Percentiles rank a stretch among this genome's conserved stretches.
phyloP scores from a whole-genome alignment of 257 asterid genomes.

The Salvia rosmarinus region DNA sequence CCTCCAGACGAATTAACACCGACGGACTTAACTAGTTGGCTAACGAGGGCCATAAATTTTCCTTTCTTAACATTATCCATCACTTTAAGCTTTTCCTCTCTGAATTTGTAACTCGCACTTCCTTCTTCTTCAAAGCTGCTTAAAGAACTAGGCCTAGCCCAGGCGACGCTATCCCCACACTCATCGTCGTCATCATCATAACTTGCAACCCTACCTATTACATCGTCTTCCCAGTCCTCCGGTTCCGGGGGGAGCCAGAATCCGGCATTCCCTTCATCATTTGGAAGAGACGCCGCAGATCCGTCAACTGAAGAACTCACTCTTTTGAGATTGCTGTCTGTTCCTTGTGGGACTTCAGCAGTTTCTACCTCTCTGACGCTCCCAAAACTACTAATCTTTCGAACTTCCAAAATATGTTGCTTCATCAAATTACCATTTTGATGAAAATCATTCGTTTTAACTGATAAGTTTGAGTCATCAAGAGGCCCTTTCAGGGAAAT shows the following conservation, averaged over 20 bases:
- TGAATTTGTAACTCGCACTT: slow-evolving; percentile 55
- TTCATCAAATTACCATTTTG: slow-evolving; percentile 25
- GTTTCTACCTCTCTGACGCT: slow-evolving; percentile 33
- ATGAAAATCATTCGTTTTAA: slow-evolving; percentile 46
- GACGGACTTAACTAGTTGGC: slow-evolving; percentile 68
- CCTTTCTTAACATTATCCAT: slow-evolving; percentile 73
- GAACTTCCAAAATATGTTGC: slow-evolving; percentile 26
- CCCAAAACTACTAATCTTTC: slow-evolving; percentile 18
- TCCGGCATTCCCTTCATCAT: slow-evolving; percentile 53
- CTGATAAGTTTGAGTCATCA: slow-evolving; percentile 28
- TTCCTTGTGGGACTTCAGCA: slow-evolving; percentile 34
- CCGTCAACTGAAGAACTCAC: slow-evolving; percentile 35
- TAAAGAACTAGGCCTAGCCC: slow-evolving; percentile 69
- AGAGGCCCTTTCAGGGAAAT: slow-evolving; percentile 34
- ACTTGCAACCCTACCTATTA: slow-evolving; percentile 57
- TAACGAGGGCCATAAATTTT: slow-evolving; percentile 69
- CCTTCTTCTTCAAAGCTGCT: slow-evolving; percentile 61
- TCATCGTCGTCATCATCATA: slow-evolving; percentile 81
- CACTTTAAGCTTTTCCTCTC: slow-evolving; percentile 67
- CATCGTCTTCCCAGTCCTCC: slow-evolving; percentile 63
- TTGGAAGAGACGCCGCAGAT: slow-evolving; percentile 35
- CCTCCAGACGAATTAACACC: slow-evolving; percentile 52
- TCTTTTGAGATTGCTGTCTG: slow-evolving; percentile 29
- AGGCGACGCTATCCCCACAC: slow-evolving; percentile 54
- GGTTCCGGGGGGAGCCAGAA: slow-evolving; percentile 90